Percentiles rank a stretch among this genome's conserved stretches.
These are phyloP conservation scores for Rhytidhysteron rufulum DNA, from an alignment of 2,329 filamentous ascomycete genomes.

Conservation along the genomic window DNA sequence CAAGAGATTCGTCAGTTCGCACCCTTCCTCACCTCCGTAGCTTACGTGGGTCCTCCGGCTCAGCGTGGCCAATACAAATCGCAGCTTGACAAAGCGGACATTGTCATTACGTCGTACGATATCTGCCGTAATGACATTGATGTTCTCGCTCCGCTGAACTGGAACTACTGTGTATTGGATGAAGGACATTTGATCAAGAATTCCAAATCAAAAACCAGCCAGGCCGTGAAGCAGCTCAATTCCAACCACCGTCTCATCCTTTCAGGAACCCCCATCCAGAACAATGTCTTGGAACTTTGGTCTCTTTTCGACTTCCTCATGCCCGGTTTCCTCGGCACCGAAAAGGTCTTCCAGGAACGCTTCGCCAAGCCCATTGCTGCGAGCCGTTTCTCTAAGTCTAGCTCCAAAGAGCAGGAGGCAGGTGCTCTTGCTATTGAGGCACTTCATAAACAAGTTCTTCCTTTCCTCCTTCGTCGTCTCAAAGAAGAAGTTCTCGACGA, in stretches of 20 bases:
- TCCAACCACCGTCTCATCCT: constrained; percentile 96
- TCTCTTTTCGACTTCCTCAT: constrained; percentile 98
- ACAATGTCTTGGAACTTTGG: constrained; percentile 96
- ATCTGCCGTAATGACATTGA: constrained; percentile 97
- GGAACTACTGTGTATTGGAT: constrained; percentile 97
- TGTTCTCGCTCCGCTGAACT: constrained; percentile 73
- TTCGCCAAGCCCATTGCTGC: constrained; percentile 95
- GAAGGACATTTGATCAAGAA: constrained; percentile 99
- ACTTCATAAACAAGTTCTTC: constrained; percentile 96
- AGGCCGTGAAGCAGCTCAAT: constrained; percentile 81
- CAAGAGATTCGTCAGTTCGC: constrained; percentile 96
- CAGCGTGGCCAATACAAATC: constrained; percentile 71
- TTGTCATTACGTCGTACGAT: constrained; percentile 97
- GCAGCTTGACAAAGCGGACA: constrained; percentile 72
- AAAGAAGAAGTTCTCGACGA: constrained; percentile 98
- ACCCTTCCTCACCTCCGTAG: constrained; percentile 83
- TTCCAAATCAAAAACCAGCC: constrained; percentile 90
- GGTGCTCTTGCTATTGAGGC: constrained; percentile 95
- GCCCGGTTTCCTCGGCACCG: constrained; percentile 93
- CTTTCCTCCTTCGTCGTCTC: constrained; percentile 89
- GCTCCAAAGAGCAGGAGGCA: constrained; percentile 96
- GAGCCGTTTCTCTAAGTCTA: constrained; percentile 93
- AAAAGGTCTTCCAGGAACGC: constrained; percentile 94
- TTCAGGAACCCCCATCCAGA: constrained; percentile 95
- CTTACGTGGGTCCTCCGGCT: constrained; percentile 84